Percentiles rank a stretch among this genome's conserved stretches.
Conservation (phyloP, 306 rosid species). For the Bauhinia variegata region DNA sequence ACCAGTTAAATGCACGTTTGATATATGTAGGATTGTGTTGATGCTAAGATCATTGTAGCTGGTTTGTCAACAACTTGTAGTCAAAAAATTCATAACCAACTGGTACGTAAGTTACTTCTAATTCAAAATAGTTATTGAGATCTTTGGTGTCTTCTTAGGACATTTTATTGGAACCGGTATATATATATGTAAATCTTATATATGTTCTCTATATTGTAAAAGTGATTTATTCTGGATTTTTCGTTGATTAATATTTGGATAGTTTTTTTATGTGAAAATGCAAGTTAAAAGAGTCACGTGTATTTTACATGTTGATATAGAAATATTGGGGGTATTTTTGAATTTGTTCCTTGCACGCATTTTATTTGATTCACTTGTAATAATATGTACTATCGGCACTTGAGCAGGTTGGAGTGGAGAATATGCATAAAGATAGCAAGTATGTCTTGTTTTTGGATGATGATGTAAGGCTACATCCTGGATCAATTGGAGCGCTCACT, state of each 20-base stretch:
- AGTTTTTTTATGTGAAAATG: slow-evolving; percentile 19
- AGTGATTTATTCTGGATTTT: slow-evolving; percentile 16
- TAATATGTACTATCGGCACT: slow-evolving; percentile 35
- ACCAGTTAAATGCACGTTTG: slow-evolving; percentile 31
- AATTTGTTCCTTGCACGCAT: slow-evolving; percentile 19
- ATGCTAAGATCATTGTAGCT: slow-evolving; percentile 76
- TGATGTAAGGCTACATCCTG: slow-evolving; percentile 97
- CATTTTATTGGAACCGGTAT: slow-evolving; percentile 23
- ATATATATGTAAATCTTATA: slow-evolving; percentile 7
- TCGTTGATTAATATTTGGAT: slow-evolving; percentile 28
- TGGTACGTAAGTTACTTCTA: slow-evolving; percentile 54
- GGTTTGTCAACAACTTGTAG: slow-evolving; percentile 94
- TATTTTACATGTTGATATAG: slow-evolving; percentile 6
- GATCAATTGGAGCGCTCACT: slow-evolving; percentile 89
- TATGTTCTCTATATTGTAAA: slow-evolving; percentile 12
- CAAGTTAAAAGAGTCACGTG: slow-evolving; percentile 5
- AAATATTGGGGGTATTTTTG: slow-evolving; percentile 29
- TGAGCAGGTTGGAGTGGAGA: slow-evolving; percentile 87
- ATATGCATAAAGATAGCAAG: slow-evolving; percentile 83
- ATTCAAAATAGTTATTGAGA: slow-evolving; percentile 11
- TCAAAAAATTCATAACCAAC: slow-evolving; percentile 96
- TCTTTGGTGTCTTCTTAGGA: slow-evolving; percentile 5
- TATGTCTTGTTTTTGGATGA: slow-evolving; percentile 92
- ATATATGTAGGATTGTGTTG: slow-evolving; percentile 68
- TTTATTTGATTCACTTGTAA: slow-evolving; percentile 10